Evolutionary conservation across 345 rosid species (phyloP).

Genomic region (Moringa oleifera): DNA sequence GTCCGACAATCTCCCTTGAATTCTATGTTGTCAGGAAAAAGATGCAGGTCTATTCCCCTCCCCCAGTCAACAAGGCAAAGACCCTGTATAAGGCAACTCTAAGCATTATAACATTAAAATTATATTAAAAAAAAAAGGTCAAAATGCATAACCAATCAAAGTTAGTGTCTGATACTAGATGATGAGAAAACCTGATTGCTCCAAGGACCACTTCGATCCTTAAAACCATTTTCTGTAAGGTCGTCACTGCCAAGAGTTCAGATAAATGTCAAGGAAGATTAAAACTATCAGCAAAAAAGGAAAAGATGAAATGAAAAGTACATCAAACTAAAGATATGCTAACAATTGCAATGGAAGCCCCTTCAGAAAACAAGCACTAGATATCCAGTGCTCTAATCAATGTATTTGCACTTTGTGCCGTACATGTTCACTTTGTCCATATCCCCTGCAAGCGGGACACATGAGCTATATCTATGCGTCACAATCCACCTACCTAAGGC

Average conservation of each 20-base stretch:
- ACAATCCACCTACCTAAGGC: no score
- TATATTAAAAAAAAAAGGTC: no score
- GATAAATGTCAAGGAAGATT: neutral
- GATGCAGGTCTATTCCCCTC: conserved; percentile 78
- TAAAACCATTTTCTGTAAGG: conserved; percentile 51
- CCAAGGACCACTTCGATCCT: conserved; percentile 64
- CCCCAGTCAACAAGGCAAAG: conserved; percentile 99
- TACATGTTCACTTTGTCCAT: no score
- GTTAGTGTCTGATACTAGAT: conserved; percentile 1
- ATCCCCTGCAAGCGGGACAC: no score
- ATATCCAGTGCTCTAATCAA: no score
- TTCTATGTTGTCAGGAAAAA: conserved; percentile 53
- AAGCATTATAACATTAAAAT: conserved; percentile 3
- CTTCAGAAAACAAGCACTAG: no score
- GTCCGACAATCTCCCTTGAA: conserved; percentile 81
- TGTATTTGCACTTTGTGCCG: no score
- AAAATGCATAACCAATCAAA: no score
- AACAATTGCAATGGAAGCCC: no score
- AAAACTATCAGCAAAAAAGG: neutral
- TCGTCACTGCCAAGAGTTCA: conserved; percentile 40
- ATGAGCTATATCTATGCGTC: no score
- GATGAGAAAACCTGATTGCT: conserved; percentile 49
- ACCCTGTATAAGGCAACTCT: conserved; percentile 45
- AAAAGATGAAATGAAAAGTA: neutral
- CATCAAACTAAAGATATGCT: no score